Evolutionary conservation across 1,284 basidiomycete genomes (phyloP).

Genomic region (Ganoderma multipileum): DNA sequence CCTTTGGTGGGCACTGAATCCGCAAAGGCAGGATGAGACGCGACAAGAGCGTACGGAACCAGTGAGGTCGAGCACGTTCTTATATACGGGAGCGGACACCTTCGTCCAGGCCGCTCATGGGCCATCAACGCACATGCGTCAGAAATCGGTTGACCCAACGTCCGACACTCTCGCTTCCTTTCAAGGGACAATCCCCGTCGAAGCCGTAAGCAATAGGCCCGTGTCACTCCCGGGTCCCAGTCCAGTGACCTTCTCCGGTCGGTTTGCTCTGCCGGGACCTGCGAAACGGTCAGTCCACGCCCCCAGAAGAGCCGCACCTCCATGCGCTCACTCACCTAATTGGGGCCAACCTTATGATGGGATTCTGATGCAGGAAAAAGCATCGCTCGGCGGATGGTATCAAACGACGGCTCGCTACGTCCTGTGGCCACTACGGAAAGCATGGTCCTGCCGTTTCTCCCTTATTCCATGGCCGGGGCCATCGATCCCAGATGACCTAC

Average conservation of each 20-base stretch:
- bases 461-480: slow-evolving; percentile 15
- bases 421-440: neutral
- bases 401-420: neutral
- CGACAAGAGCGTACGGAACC: slow-evolving; percentile 7
- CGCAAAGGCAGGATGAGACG: slow-evolving; percentile 12
- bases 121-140: neutral
- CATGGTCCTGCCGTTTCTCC: neutral
- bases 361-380: slow-evolving; percentile 22
- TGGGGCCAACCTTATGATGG: slow-evolving; percentile 13
- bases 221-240: slow-evolving; percentile 20
- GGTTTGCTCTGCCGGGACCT: slow-evolving; percentile 15
- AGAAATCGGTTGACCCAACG: slow-evolving; percentile 12
- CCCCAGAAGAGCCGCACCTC: slow-evolving; percentile 3
- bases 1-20: slow-evolving; percentile 1
- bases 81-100: slow-evolving; percentile 16
- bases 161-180: slow-evolving; percentile 17
- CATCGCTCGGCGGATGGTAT: slow-evolving; percentile 10
- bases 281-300: slow-evolving; percentile 16
- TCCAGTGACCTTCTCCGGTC: slow-evolving; percentile 23
- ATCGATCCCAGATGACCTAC: slow-evolving; percentile 4
- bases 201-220: slow-evolving; percentile 2
- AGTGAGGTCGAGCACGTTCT: neutral
- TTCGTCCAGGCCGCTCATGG: slow-evolving; percentile 8
- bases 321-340: slow-evolving; percentile 22
- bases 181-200: slow-evolving; percentile 3